Evolutionary conservation across 768 basidiomycete genomes (phyloP).

Genomic region (Phaffia australis): DNA sequence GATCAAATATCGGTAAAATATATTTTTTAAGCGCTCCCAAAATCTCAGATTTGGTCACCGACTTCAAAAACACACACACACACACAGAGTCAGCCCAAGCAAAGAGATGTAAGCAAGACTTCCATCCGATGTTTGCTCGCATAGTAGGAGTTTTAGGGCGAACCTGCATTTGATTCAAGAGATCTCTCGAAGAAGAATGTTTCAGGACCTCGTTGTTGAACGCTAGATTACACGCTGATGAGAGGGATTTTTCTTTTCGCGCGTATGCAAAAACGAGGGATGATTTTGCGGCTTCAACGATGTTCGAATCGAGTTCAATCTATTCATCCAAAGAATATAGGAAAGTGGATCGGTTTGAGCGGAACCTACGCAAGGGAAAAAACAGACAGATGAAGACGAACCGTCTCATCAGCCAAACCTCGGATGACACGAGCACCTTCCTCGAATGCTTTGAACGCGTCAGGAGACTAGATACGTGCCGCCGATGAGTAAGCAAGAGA

Average conservation of each 20-base stretch:
- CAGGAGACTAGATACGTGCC: constrained; percentile 54
- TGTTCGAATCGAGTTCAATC: constrained; percentile 69
- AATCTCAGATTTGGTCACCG: constrained; percentile 69
- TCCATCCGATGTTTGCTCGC: constrained; percentile 1
- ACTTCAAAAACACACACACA: constrained; percentile 40
- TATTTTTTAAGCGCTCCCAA: constrained; percentile 56
- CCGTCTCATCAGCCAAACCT: constrained; percentile 71
- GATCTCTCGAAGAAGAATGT: constrained; percentile 60
- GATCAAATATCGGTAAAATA: constrained; percentile 73
- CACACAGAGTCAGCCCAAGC: background rate
- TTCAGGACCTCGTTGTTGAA: constrained; percentile 88
- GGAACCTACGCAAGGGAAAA: background rate
- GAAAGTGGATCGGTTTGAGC: background rate
- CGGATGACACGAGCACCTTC: constrained; percentile 67
- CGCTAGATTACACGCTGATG: constrained; percentile 71
- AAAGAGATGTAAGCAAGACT: background rate
- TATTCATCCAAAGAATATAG: constrained; percentile 35
- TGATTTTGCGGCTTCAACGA: constrained; percentile 82
- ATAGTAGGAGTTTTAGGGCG: background rate
- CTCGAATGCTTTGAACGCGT: constrained; percentile 64
- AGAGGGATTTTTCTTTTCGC: constrained; percentile 67
- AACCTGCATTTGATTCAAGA: constrained; percentile 60
- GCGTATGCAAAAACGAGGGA: constrained; percentile 77
- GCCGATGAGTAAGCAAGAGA: background rate
- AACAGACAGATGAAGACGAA: constrained; percentile 36